Conservation (phyloP, 2,329 filamentous ascomycete species). For the Claviceps fusiformis region DNA sequence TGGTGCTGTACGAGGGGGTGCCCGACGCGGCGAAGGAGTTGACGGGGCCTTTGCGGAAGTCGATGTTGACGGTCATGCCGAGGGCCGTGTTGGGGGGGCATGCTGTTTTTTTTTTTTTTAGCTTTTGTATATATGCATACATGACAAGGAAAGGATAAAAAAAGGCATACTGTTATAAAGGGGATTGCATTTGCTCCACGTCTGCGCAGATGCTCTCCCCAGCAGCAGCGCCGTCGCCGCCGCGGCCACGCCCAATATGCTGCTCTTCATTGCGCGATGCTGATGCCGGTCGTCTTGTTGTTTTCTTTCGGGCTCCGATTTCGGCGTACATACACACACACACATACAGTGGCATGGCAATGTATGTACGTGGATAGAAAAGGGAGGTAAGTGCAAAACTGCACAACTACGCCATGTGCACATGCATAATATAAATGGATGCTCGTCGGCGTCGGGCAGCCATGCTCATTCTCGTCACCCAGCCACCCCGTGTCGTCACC, state of each 20-base stretch:
- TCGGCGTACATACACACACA: no score
- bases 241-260: not conserved
- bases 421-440: no score
- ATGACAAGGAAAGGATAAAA: not conserved
- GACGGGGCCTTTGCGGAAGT: conserved; percentile 68
- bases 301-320: no score
- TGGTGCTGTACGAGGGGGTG: conserved; percentile 52
- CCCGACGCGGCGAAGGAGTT: conserved; percentile 64
- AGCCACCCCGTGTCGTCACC: no score
- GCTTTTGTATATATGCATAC: not conserved
- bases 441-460: no score
- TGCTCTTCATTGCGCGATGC: conserved; percentile 1
- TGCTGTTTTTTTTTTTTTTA: conserved; percentile 19
- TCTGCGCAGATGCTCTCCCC: conserved; percentile 21
- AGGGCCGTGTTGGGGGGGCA: conserved; percentile 71
- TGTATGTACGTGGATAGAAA: no score
- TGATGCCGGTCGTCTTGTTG: not conserved
- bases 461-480: no score
- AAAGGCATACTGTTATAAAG: conserved; percentile 19
- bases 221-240: conserved; percentile 2
- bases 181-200: conserved; percentile 28
- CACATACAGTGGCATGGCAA: no score
- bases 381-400: no score
- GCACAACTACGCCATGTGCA: no score
- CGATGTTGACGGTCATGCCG: conserved; percentile 67